Conservation (phyloP, 208 protist species). For the Tetramitus jugosus region DNA sequence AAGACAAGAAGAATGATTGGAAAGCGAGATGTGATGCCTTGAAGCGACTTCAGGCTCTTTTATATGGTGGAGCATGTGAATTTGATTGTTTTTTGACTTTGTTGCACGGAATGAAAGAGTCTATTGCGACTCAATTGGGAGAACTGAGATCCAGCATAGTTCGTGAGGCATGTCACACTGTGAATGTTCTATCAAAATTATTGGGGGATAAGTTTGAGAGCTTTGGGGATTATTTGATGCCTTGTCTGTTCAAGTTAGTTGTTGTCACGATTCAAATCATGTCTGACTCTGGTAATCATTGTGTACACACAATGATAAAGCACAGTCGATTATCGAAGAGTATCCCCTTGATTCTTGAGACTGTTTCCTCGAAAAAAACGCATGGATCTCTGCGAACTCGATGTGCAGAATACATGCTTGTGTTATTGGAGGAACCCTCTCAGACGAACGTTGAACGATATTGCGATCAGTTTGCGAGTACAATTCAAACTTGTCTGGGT, state of each 20-base stretch:
- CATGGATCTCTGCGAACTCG: not conserved
- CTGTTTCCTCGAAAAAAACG: not conserved
- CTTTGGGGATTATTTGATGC: not conserved
- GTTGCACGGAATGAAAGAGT: not conserved
- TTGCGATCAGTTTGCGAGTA: not conserved
- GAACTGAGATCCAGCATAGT: conserved; percentile 2
- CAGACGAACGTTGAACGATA: not conserved
- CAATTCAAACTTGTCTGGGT: not conserved
- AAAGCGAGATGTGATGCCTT: not conserved
- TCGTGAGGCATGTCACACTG: not conserved
- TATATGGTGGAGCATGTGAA: not conserved
- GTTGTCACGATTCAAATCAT: conserved; percentile 7
- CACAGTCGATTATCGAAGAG: not conserved
- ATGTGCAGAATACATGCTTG: not conserved
- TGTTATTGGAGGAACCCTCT: not conserved
- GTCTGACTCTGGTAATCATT: not conserved
- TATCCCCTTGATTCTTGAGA: not conserved
- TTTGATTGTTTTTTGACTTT: not conserved
- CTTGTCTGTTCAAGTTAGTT: not conserved
- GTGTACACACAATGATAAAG: not conserved
- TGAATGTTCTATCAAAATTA: not conserved
- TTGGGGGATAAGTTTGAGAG: not conserved
- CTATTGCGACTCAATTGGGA: not conserved
- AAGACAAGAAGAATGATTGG: conserved; percentile 13
- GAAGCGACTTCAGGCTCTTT: not conserved